Conservation (phyloP, 2,329 filamentous ascomycete species). For the Trichophyton schoenleinii region DNA sequence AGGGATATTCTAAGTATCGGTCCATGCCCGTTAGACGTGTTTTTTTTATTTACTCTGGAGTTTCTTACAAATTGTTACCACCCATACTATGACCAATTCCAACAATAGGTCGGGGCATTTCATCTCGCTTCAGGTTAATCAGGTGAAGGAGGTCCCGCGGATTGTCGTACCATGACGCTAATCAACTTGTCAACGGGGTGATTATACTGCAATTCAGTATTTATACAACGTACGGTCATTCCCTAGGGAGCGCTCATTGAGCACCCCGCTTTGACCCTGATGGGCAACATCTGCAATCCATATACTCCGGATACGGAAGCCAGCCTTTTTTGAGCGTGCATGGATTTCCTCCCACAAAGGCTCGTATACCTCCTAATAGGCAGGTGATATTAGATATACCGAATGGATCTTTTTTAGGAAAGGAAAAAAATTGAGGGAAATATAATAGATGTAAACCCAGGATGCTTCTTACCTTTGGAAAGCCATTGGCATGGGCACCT, state of each 20-base stretch:
- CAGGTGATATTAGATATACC: not conserved
- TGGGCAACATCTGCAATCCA: slow-evolving; percentile 86
- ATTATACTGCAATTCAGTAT: not conserved
- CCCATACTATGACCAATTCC: slow-evolving; percentile 88
- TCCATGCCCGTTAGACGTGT: not conserved
- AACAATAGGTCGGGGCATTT: slow-evolving; percentile 70
- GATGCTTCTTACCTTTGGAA: slow-evolving; percentile 56
- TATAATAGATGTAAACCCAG: not conserved
- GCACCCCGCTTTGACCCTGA: slow-evolving; percentile 63
- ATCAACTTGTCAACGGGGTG: slow-evolving; percentile 13
- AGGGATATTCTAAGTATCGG: slow-evolving; percentile 44
- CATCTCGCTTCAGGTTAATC: slow-evolving; percentile 66
- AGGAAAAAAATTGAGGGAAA: not conserved
- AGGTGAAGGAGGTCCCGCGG: slow-evolving; percentile 72
- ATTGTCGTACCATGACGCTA: slow-evolving; percentile 77
- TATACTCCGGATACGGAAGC: slow-evolving; percentile 63
- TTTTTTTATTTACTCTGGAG: not conserved
- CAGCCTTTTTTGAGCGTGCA: slow-evolving; percentile 42
- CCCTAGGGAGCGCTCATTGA: slow-evolving; percentile 65
- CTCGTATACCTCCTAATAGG: slow-evolving; percentile 66
- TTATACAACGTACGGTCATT: slow-evolving; percentile 58
- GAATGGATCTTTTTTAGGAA: not conserved
- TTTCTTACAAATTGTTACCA: slow-evolving; percentile 49
- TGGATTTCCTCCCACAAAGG: slow-evolving; percentile 79
- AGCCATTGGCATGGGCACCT: slow-evolving; percentile 79